Evolutionary conservation across 768 basidiomycete genomes (phyloP).

Genomic region (Leucocoprinus leucothites): DNA sequence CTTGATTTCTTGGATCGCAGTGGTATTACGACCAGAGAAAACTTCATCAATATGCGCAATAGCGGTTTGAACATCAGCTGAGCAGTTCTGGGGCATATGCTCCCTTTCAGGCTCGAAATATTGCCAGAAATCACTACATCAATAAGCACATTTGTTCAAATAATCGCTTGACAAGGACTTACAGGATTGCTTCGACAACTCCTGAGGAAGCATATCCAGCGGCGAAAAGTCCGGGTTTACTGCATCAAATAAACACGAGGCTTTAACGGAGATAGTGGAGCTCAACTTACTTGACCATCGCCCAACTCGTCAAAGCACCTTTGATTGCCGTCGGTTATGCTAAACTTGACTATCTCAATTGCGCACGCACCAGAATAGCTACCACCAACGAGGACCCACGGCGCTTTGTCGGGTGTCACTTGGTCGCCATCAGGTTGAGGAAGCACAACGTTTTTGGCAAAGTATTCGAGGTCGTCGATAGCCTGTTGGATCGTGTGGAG

Average conservation of each 20-base stretch:
- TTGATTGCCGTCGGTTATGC: not conserved
- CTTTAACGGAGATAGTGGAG: not conserved
- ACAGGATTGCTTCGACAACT: constrained; percentile 61
- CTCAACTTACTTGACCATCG: constrained; percentile 61
- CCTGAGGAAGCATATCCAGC: constrained; percentile 68
- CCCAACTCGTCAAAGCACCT: constrained; percentile 55
- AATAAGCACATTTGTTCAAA: not conserved
- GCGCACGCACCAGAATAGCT: constrained; percentile 41
- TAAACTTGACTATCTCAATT: not conserved
- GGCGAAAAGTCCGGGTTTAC: constrained; percentile 60
- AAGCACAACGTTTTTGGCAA: constrained; percentile 60
- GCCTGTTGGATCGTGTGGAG: constrained; percentile 72
- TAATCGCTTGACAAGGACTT: constrained; percentile 13
- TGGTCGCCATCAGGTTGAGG: constrained; percentile 65
- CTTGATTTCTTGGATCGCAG: constrained; percentile 53
- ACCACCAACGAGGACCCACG: constrained; percentile 50
- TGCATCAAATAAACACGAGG: constrained; percentile 19
- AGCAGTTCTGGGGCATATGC: constrained; percentile 71
- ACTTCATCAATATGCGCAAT: constrained; percentile 59
- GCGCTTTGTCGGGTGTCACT: constrained; percentile 51
- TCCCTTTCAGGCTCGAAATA: constrained; percentile 73
- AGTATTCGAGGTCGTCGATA: constrained; percentile 69
- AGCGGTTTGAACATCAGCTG: constrained; percentile 64
- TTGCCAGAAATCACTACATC: constrained; percentile 54
- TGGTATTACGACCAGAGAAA: constrained; percentile 39